Evolutionary conservation across 306 rosid species (phyloP).

Genomic region (Prunus fruticosa): DNA sequence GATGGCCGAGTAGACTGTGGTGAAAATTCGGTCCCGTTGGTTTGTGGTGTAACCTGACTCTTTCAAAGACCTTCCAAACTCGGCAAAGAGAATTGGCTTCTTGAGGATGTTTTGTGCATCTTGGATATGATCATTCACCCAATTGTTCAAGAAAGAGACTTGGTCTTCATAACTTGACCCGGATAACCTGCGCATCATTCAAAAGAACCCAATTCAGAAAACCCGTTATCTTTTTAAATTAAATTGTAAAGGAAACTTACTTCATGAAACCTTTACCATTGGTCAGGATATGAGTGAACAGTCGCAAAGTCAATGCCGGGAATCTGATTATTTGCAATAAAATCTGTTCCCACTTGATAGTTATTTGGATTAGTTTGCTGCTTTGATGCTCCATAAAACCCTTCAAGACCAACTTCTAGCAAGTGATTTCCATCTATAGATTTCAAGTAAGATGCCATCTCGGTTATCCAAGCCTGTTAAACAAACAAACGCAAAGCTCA

Average conservation of each 20-base stretch:
- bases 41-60: conserved; percentile 28
- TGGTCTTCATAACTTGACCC: conserved; percentile 57
- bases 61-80: conserved; percentile 72
- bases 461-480: conserved; percentile 76
- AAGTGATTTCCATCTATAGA: conserved; percentile 85
- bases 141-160: conserved; percentile 52
- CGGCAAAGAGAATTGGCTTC: conserved; percentile 82
- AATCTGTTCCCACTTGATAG: conserved; percentile 73
- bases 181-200: conserved; percentile 49
- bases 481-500: neutral
- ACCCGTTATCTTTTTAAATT: neutral
- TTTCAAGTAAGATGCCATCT: conserved; percentile 89
- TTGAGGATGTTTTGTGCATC: conserved; percentile 79
- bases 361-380: conserved; percentile 44
- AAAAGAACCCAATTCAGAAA: conserved; percentile 14
- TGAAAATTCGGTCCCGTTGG: conserved; percentile 61
- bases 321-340: conserved; percentile 83
- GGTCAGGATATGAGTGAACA: conserved; percentile 84
- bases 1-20: conserved; percentile 50
- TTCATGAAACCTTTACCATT: conserved; percentile 46
- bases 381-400: conserved; percentile 77
- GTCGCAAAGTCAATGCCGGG: conserved; percentile 85
- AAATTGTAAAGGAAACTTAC: neutral
- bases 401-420: conserved; percentile 85
- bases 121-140: conserved; percentile 73